A percentile compares a stretch with the other conserved stretches of the same genome.
phyloP scores from a whole-genome alignment of 345 rosid genomes.

The Toxicodendron radicans region DNA sequence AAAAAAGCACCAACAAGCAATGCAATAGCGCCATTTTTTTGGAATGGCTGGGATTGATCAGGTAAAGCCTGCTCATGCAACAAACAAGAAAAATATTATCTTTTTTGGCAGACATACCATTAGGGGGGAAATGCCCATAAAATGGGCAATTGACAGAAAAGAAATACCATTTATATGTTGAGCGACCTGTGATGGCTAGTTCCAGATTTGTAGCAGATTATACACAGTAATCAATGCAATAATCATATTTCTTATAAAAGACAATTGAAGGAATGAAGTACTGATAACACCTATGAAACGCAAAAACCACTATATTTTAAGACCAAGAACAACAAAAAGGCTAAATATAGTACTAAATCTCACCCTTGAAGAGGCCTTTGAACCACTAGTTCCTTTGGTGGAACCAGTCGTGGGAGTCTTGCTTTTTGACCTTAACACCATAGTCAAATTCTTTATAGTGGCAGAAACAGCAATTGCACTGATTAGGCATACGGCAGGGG shows the following conservation, averaged over 20 bases:
- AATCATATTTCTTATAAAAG: not conserved
- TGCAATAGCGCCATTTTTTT: constrained; percentile 79
- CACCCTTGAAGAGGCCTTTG: constrained; percentile 89
- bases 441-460: constrained; percentile 79
- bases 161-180: not conserved
- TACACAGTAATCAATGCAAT: not conserved
- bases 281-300: not conserved
- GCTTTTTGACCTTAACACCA: constrained; percentile 66
- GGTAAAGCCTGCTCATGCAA: constrained; percentile 54
- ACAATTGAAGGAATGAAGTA: not conserved
- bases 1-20: constrained; percentile 87
- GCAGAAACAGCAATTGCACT: constrained; percentile 98
- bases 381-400: constrained; percentile 60
- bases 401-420: constrained; percentile 65
- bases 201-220: not conserved
- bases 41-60: constrained; percentile 97
- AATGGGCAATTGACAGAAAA: not conserved
- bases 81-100: constrained; percentile 19
- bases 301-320: not conserved
- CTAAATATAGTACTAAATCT: constrained; percentile 14
- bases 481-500: constrained; percentile 94
- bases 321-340: not conserved
- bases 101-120: not conserved
- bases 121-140: not conserved
- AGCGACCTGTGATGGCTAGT: not conserved